Percentiles rank a stretch among this genome's conserved stretches.
Conservation (phyloP, 192 early-diverging fungal genomes). For the Linnemannia zychae region DNA sequence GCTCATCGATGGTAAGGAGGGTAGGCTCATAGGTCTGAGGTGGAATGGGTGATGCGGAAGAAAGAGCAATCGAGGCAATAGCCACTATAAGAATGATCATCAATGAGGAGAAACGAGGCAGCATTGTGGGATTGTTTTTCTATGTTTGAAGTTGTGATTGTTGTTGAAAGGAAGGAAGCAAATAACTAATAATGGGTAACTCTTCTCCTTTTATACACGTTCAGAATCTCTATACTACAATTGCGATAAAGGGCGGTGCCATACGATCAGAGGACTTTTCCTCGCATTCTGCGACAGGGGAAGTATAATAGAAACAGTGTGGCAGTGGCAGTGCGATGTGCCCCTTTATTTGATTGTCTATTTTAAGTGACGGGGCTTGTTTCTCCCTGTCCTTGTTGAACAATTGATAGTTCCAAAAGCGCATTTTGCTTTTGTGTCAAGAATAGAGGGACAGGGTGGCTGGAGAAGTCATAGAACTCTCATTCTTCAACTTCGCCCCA, state of each 20-base stretch:
- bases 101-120: background rate
- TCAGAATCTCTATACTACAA: background rate
- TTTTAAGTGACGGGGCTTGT: background rate
- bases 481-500: background rate
- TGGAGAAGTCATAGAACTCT: background rate
- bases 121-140: background rate
- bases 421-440: background rate
- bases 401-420: background rate
- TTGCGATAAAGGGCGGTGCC: background rate
- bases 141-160: background rate
- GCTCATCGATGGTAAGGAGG: constrained; percentile 16
- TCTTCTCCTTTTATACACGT: background rate
- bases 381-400: too few relatives aligned
- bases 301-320: too few relatives aligned
- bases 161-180: background rate
- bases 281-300: too few relatives aligned
- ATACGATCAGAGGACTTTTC: background rate
- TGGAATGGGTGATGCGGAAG: background rate
- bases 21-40: background rate
- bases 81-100: background rate
- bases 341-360: background rate
- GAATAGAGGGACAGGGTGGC: background rate
- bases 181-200: background rate
- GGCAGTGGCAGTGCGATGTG: too few relatives aligned
- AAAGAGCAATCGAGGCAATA: background rate